Base-by-base conservation (phyloP, 352 stramenopile genomes). In the Globisporangium abappressorium region DNA sequence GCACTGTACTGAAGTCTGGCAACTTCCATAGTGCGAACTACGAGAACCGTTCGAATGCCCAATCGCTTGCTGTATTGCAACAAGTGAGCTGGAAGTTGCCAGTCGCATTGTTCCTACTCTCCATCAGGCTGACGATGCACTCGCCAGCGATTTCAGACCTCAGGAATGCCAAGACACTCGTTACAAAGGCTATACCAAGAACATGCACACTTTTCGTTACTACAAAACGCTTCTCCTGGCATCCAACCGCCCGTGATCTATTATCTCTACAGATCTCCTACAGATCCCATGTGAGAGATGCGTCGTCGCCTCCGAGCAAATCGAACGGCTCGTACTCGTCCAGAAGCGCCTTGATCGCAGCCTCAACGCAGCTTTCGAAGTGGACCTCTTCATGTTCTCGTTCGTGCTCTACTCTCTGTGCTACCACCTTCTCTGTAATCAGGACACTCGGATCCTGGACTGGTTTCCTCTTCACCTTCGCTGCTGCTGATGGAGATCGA, bases 271-370 rank as follows among this genome's bases (percentile, higher is more conserved):
- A 34, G 30, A 41, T 11, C 34, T 12, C 9, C 34, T 41, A 41
- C 38, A 46, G 38, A 46, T 46, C 38, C 38, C 12, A 46, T 7
- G 38, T 6, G 2, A 46, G 12, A 46, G 38, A 46, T 20, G 38
- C 38, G 12, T 46, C 38, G 11, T 18, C 26, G 18, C 53, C n/a
- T 5, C 24, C 26, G 30, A 58, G 53, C 26, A 58, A 30, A 15
- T 58, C 24, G 53, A 58, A 58, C 26, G 53, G 53, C 53, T 41
- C 53, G 53, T 58, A 58, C 53, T 58, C 53, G 53, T 58, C 53
- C 22, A 58, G 53, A 30, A 58, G 26, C 24, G 26, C 26, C 22
- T 30, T 58, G 18, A 58, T 58, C 24, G 53, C 53, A 36, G 53
- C 53, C 22, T 30, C 53, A 9, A 58, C 22, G 26, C 53, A 58